A percentile compares a stretch with the other conserved stretches of the same genome.
Evolutionary conservation across 495 filamentous ascomycete genomes (phyloP).

Genomic region (Neurospora intermedia): DNA sequence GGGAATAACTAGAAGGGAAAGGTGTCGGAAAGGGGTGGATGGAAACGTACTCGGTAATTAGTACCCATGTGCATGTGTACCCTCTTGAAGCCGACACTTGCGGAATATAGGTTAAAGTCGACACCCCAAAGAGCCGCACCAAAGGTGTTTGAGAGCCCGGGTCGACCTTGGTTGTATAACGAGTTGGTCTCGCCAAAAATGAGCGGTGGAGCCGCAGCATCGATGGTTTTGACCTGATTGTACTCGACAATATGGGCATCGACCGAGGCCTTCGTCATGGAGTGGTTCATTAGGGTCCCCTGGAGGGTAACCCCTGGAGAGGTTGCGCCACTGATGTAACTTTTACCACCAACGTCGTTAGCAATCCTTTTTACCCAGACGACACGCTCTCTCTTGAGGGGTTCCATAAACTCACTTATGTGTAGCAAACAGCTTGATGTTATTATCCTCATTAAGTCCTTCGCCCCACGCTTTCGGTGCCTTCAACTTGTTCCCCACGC

Average conservation of each 20-base stretch:
- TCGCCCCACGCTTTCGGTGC: constrained; percentile 39
- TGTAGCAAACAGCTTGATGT: constrained; percentile 47
- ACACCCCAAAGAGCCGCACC: constrained; percentile 61
- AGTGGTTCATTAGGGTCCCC: constrained; percentile 58
- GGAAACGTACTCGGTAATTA: constrained; percentile 37
- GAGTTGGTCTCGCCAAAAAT: constrained; percentile 59
- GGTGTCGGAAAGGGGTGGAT: not conserved
- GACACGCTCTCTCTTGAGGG: not conserved
- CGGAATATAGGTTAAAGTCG: constrained; percentile 54
- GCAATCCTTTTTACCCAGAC: not conserved
- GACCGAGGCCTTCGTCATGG: constrained; percentile 40
- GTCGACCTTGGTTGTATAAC: constrained; percentile 52
- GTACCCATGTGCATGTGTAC: constrained; percentile 60
- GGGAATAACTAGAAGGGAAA: not conserved
- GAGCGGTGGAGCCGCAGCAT: constrained; percentile 37
- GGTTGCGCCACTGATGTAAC: constrained; percentile 55
- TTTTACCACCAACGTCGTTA: constrained; percentile 17
- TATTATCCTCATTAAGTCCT: constrained; percentile 37
- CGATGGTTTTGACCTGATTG: constrained; percentile 22
- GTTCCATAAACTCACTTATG: constrained; percentile 44
- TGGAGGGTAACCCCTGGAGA: constrained; percentile 54
- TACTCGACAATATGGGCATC: constrained; percentile 37
- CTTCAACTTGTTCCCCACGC: constrained; percentile 42
- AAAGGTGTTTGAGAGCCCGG: constrained; percentile 56
- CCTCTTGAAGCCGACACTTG: constrained; percentile 44